Base-by-base conservation (phyloP, 140 eudicot genomes). In the Senecio squalidus region DNA sequence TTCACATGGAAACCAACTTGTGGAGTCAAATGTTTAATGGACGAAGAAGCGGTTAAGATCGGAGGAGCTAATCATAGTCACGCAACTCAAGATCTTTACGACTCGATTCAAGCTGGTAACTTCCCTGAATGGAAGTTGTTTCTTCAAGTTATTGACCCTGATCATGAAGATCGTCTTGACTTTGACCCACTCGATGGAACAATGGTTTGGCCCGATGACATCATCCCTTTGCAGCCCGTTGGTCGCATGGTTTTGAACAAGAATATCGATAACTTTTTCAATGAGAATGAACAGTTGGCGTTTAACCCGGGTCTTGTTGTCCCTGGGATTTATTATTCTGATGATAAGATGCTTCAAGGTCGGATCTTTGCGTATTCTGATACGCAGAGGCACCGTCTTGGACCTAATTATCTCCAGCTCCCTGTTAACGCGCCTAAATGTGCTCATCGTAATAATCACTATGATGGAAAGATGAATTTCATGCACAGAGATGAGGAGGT, bases 401-500 rank as follows among this genome's bases (percentile, higher is more conserved):
- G 97, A 44, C 88, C 94, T 14, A 89, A 89, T 57, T 84, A 84
- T 63, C 60, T 82, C 72, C 95, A 84, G 62, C 85, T 89, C 23
- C 97, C 97, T 0, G 97, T 47, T 34, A 89, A 84, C 72, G 92
- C 95, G 55, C 95, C 97, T 18, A 85, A 85, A 69, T 69, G 84
- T 23, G 70, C 91, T 14, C 86, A 89, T 60, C 95, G 78, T 70
- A 85, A 85, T 66, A 89, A 89, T 71, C 97, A 89, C 52, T 80
- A 82, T 72, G 97, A 89, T 2, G 95, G 97, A 16, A 58, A 55
- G 63, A 89, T 89, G 93, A 89, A 85, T 55, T 81, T 78, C 62
- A 84, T 88, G 89, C 89, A 73, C 51, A 74, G 95, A 76, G 88
- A 89, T 70, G 95, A 89, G 73, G 95, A 89, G 97, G 92, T 88